Conservation (phyloP, 225 moss, liverwort and hornwort species). For the Straminergon stramineum region DNA sequence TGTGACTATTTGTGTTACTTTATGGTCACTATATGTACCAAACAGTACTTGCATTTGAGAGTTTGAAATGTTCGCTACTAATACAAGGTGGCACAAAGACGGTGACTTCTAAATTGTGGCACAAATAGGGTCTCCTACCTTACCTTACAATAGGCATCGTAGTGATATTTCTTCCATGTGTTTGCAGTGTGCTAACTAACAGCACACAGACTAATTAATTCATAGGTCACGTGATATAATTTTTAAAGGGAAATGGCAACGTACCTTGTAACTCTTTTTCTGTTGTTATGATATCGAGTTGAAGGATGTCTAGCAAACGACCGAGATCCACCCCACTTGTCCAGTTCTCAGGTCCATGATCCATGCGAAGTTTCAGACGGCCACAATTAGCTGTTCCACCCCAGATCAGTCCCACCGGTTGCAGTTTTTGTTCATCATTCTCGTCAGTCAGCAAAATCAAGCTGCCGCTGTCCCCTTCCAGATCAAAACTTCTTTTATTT, state of each 20-base stretch:
- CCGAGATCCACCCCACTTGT: conserved; percentile 51
- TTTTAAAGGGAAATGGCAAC: neutral
- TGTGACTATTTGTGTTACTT: neutral
- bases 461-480: conserved; percentile 58
- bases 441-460: conserved; percentile 28
- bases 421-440: conserved; percentile 8
- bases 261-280: conserved; percentile 27
- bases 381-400: conserved; percentile 52
- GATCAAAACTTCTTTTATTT: conserved; percentile 40
- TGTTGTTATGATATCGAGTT: conserved; percentile 42
- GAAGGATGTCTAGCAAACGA: conserved; percentile 39
- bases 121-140: neutral
- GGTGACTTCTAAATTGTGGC: neutral
- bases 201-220: neutral
- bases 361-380: conserved; percentile 39
- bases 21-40: neutral
- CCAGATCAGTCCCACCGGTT: conserved; percentile 52
- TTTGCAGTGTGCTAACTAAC: neutral
- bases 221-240: neutral
- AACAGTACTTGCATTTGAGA: neutral
- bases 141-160: neutral
- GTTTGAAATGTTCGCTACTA: neutral
- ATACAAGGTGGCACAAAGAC: neutral
- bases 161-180: neutral
- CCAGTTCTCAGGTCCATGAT: conserved; percentile 48